Conservation (phyloP, 306 rosid species). For the Nissolia schottii region DNA sequence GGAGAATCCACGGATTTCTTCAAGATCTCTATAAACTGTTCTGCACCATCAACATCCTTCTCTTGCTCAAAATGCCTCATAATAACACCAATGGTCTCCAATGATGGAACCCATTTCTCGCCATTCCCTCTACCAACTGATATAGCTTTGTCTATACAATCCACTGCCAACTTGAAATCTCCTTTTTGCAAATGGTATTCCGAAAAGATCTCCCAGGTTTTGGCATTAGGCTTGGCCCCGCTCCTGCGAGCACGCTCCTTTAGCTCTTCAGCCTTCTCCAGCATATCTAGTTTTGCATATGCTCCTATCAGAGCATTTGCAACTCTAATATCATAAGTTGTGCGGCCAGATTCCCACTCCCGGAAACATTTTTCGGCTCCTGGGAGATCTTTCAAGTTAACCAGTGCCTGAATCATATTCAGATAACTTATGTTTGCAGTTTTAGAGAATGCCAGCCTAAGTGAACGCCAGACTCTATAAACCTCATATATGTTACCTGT, state of each 20-base stretch:
- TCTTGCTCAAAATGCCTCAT: constrained; percentile 69
- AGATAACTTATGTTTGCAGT: constrained; percentile 84
- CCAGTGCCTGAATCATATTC: constrained; percentile 72
- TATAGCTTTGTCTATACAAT: constrained; percentile 58
- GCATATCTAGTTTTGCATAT: constrained; percentile 51
- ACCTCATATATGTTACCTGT: constrained; percentile 63
- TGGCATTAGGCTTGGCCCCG: constrained; percentile 76
- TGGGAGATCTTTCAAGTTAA: constrained; percentile 73
- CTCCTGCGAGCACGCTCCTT: constrained; percentile 57
- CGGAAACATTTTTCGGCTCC: constrained; percentile 87
- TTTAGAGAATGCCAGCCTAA: constrained; percentile 75
- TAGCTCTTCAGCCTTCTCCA: constrained; percentile 70
- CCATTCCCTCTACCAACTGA: constrained; percentile 67
- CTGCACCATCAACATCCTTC: constrained; percentile 85
- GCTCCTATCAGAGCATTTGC: constrained; percentile 69
- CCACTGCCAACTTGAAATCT: constrained; percentile 59
- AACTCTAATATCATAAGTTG: constrained; percentile 73
- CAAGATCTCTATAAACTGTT: constrained; percentile 61
- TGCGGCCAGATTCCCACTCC: constrained; percentile 65
- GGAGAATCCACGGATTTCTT: constrained; percentile 52
- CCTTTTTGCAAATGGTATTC: constrained; percentile 54
- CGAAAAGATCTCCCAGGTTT: constrained; percentile 76
- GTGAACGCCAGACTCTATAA: constrained; percentile 85
- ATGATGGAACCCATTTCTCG: constrained; percentile 61
- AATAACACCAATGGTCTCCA: constrained; percentile 35